These are phyloP conservation scores for Luffa aegyptiaca DNA, from an alignment of 306 rosid genomes.

Conservation along the genomic window DNA sequence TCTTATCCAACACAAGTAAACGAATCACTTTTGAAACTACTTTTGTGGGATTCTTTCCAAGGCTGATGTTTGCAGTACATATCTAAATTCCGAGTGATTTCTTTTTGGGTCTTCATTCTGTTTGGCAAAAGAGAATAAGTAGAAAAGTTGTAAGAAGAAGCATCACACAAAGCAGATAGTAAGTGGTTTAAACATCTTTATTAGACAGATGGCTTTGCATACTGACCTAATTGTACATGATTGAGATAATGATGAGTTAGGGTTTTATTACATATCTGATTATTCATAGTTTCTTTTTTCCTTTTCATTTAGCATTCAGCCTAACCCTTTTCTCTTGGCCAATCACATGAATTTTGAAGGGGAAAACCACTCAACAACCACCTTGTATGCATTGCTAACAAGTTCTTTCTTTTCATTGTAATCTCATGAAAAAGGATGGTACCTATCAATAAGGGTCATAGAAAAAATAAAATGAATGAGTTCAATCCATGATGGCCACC, in stretches of 20 bases:
- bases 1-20: slow-evolving; percentile 8
- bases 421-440: background rate
- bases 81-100: background rate
- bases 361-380: background rate
- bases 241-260: background rate
- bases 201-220: background rate
- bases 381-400: background rate
- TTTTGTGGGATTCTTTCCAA: slow-evolving; percentile 7
- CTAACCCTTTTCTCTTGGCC: background rate
- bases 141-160: background rate
- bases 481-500: too few species aligned
- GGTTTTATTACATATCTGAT: background rate
- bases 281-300: background rate
- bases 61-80: background rate
- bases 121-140: background rate
- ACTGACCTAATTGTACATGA: slow-evolving; percentile 2
- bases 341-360: background rate
- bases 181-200: background rate
- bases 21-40: slow-evolving; percentile 8
- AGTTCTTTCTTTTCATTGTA: background rate
- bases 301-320: background rate
- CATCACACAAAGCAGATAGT: background rate
- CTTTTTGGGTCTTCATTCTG: background rate
- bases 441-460: too few species aligned
- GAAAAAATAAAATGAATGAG: too few species aligned